phyloP scores from a whole-genome alignment of 148 eudicot species.

The Vaccinium vitisidaea region DNA sequence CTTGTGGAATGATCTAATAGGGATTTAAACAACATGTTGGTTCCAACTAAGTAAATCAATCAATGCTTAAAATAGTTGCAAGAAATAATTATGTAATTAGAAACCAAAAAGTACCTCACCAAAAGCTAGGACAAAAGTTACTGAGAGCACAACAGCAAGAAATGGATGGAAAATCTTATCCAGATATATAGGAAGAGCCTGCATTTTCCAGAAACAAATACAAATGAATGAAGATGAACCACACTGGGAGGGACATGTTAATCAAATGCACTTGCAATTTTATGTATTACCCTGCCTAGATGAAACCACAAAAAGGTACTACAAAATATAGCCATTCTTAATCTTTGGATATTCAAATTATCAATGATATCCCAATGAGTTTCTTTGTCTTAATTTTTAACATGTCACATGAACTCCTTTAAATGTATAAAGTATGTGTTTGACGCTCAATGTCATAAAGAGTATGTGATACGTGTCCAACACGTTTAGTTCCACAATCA shows the following conservation, averaged over 20 bases:
- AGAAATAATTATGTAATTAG: background rate
- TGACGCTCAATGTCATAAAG: background rate
- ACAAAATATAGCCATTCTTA: background rate
- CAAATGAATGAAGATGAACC: background rate
- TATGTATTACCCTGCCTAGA: background rate
- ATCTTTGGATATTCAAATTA: background rate
- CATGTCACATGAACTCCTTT: background rate
- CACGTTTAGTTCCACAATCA: background rate
- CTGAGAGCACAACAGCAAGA: slow-evolving; percentile 80
- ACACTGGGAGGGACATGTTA: background rate
- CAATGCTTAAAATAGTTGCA: background rate
- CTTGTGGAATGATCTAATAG: slow-evolving; percentile 86
- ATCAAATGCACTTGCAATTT: background rate
- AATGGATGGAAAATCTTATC: slow-evolving; percentile 78
- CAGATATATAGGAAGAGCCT: slow-evolving; percentile 90
- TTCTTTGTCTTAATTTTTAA: background rate
- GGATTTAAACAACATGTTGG: slow-evolving; percentile 10
- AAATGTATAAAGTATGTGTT: background rate
- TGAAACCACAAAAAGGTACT: background rate
- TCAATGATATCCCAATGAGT: background rate
- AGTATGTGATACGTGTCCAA: background rate
- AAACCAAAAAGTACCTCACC: slow-evolving; percentile 65
- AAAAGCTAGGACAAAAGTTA: slow-evolving; percentile 84
- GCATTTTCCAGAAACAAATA: slow-evolving; percentile 23
- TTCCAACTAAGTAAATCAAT: background rate